These are phyloP conservation scores for Suhomyces xylopsoci DNA, from an alignment of 805 yeast species.

Conservation along the genomic window DNA sequence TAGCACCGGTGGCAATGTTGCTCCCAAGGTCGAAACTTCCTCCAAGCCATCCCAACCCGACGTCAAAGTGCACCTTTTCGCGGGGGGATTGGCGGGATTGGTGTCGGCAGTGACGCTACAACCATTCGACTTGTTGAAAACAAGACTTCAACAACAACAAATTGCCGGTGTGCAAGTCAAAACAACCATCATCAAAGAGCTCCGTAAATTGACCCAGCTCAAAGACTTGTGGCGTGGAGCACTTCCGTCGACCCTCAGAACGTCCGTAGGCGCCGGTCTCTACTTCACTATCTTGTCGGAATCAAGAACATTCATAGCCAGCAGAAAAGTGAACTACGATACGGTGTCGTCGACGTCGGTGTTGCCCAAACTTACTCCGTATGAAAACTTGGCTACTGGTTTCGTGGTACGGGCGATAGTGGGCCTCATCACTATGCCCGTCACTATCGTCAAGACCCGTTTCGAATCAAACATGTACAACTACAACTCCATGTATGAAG, in stretches of 20 bases:
- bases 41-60: constrained; percentile 1
- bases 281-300: constrained; percentile 72
- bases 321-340: constrained; percentile 12
- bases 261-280: constrained; percentile 86
- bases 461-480: constrained; percentile 78
- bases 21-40: background rate
- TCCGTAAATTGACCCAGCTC: constrained; percentile 40
- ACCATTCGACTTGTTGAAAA: constrained; percentile 86
- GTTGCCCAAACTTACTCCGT: constrained; percentile 69
- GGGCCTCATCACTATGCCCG: constrained; percentile 90
- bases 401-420: constrained; percentile 75
- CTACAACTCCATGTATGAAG: constrained; percentile 62
- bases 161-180: constrained; percentile 18
- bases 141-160: constrained; percentile 67
- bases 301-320: constrained; percentile 52
- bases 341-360: constrained; percentile 30
- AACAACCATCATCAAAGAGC: constrained; percentile 36
- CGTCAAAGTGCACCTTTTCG: constrained; percentile 53
- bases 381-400: constrained; percentile 73
- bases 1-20: background rate
- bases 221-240: constrained; percentile 89
- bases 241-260: constrained; percentile 82
- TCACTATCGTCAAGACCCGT: constrained; percentile 85
- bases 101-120: constrained; percentile 77
- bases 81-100: constrained; percentile 85